Evolutionary conservation across 2,329 filamentous ascomycete genomes (phyloP), one percentile per base, ranked within the genome.

Genomic region (Seiridium unicorne): DNA sequence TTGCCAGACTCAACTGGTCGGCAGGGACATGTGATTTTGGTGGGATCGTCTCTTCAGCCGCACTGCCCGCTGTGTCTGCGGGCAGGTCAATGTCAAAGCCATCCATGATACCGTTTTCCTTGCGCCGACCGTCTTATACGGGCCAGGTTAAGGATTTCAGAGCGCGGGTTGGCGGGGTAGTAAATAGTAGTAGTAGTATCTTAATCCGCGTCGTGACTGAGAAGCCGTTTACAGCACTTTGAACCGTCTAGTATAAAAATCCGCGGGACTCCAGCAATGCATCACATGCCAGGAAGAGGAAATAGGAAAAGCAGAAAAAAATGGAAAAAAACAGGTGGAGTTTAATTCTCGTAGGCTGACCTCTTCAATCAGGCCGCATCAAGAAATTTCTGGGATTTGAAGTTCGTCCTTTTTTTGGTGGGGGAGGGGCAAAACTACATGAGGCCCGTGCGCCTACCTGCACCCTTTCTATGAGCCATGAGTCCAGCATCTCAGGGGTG

Each of bases 41-140:
- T 6, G n/a, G 3, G 5, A 18, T 3, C 7, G 10, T 11, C 34
- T 49, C 55, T 35, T 58, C 44, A 4, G n/a, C 36, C 11, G 51
- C 32, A 26, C 26, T 18, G 26, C 18, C 46, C 26, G 44, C 32
- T 13, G 34, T 46, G 42, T 58, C 46, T 4, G 55, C 44, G 26
- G 55, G 55, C 7, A 58, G 35, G 35, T 58, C 55, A n/a, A 58
- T 51, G 18, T 58, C 46, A 26, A 58, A 58, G 8, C 55, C 55
- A 9, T 31, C 44, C 55, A 58, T 58, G 34, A 35, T 51, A 35
- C 49, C 31, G 5, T 35, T 51, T 38, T 36, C 18, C 38, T 35
- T 51, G 34, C 49, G 35, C 49, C 32, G 49, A n/a, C 18, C 49
- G 32, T 51, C 49, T 51, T 51, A 51, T 26, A 51, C 49, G 34